Evolutionary conservation across 2,329 filamentous ascomycete genomes (phyloP).

Genomic region (Paracamarosporium sp.): DNA sequence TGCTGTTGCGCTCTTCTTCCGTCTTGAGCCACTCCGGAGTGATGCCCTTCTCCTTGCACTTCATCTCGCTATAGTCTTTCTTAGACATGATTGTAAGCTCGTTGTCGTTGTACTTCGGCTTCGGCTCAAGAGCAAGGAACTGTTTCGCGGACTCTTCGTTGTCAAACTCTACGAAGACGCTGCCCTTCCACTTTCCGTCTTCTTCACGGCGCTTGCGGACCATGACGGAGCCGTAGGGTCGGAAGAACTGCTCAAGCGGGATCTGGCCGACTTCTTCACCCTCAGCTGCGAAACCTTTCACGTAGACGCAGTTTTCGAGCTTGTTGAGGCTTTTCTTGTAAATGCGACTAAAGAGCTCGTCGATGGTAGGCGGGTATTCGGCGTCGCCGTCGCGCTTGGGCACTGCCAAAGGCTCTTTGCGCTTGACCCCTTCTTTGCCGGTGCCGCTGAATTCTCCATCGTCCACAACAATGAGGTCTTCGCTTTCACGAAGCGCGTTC

Average conservation of each 20-base stretch:
- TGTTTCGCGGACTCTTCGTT: slow-evolving; percentile 78
- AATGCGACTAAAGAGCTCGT: slow-evolving; percentile 57
- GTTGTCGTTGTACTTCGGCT: slow-evolving; percentile 83
- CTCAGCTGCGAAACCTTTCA: slow-evolving; percentile 88
- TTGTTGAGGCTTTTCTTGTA: slow-evolving; percentile 66
- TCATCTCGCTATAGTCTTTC: slow-evolving; percentile 74
- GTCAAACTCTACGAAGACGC: slow-evolving; percentile 92
- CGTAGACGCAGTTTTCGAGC: slow-evolving; percentile 82
- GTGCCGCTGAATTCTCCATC: slow-evolving; percentile 65
- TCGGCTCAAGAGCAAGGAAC: slow-evolving; percentile 80
- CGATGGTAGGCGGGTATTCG: slow-evolving; percentile 23
- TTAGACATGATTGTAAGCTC: slow-evolving; percentile 87
- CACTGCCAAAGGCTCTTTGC: slow-evolving; percentile 69
- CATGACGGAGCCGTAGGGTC: slow-evolving; percentile 76
- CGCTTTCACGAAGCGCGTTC: slow-evolving; percentile 80
- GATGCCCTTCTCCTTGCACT: slow-evolving; percentile 55
- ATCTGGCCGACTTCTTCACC: slow-evolving; percentile 87
- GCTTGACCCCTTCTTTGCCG: slow-evolving; percentile 60
- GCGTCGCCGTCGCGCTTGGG: slow-evolving; percentile 41
- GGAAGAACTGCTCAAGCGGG: slow-evolving; percentile 92
- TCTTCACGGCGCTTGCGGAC: slow-evolving; percentile 84
- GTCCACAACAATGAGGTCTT: slow-evolving; percentile 74
- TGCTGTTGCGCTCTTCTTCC: slow-evolving; percentile 18
- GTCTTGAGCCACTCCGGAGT: slow-evolving; percentile 49
- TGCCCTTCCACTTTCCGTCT: slow-evolving; percentile 84